Base-by-base conservation (phyloP, 108 stramenopile genomes). In the Discostella stelligeroides region DNA sequence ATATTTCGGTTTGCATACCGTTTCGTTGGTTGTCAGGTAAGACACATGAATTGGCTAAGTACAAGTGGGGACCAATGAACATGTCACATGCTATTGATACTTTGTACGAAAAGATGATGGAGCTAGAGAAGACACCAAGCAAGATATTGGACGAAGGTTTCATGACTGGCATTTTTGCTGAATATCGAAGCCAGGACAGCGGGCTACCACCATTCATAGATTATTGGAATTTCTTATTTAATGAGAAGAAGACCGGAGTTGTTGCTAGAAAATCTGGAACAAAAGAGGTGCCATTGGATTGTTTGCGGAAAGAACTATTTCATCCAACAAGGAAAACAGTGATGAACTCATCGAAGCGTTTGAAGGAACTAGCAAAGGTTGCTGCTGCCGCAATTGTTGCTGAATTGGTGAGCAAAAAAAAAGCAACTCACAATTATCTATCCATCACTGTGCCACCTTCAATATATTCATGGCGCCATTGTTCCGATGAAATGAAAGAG, bases 371-470 rank as follows among this genome's bases (percentile, higher is more conserved):
- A 2, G 60, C 38, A 27, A 20, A 37, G 7, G 17, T 34, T 47
- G 70, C 70, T 21, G 55, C 45, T 21, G 50, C 18, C 4, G 37
- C 60, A 17, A 62, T 71, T 8, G 4, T 11, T 40, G 18, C 9
- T 20, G 70, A 71, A 25, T 25, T 71, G 7, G 2, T 24, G 5
- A 59, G 61, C 40, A 24, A 71, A 60, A 61, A 48, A 20, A 72
- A 72, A 28, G 71, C 71, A 50, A 72, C 71, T 15, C 43, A 45
- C 41, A 65, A 72, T 9, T 72, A 72, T 12, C n/a, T n/a, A n/a
- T n/a, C n/a, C n/a, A 17, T 23, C 11, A 21, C 2, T 27, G 11
- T 34, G 12, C 55, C 55, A 25, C 12, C 10, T n/a, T 30, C 38
- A 7, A 12, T 17, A 8, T 72, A 56, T 57, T 65, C 37, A 7